Base-by-base conservation (phyloP, 2,329 filamentous ascomycete genomes). In the Neocatenulostroma microsporum region DNA sequence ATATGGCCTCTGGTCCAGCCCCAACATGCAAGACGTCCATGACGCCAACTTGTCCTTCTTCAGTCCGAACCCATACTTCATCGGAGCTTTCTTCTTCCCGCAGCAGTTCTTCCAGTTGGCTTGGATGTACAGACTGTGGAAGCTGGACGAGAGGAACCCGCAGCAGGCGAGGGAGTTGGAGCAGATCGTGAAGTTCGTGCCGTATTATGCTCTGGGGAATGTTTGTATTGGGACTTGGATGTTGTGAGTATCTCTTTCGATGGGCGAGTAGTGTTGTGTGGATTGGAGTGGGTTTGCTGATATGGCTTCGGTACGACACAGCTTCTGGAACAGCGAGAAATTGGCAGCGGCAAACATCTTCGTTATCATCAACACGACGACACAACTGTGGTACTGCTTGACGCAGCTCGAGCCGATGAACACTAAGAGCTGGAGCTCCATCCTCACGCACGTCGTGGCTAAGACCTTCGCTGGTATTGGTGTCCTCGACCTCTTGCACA, bases 381-480 rank as follows among this genome's bases (percentile, higher is more conserved):
- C 67, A 1, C 74, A 78, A 50, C 59, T 78, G 3, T 69, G 61
- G 49, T 78, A 74, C 54, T 62, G 75, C 13, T 64, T 67, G 27
- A 65, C 58, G 0, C 60, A 66, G 21, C 66, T 74, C 7, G 51
- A 54, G 10, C 50, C 53, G 4, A 72, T 78, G 62, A 66, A 74
- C 48, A 66, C 63, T 1, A 50, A 55, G 13, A 72, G 67, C 3
- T 64, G 66, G 27, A 64, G 63, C 21, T 72, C 68, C n/a, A 54
- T 74, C 27, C 67, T 78, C 27, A 78, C 73, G 0, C 72, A 78
- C 49, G 50, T 75, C 34, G 72, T 76, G 3, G 62, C 70, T 9
- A 77, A 76, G 53, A 75, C 73, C 0, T 78, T 76, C 46, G 73
- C 73, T 0, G 74, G 74, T 5, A 77, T 78, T 38, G 74, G 73